Percentiles rank a stretch among this genome's conserved stretches.
Conservation (phyloP, 345 rosid genomes). For the Moricandia moricandioides region DNA sequence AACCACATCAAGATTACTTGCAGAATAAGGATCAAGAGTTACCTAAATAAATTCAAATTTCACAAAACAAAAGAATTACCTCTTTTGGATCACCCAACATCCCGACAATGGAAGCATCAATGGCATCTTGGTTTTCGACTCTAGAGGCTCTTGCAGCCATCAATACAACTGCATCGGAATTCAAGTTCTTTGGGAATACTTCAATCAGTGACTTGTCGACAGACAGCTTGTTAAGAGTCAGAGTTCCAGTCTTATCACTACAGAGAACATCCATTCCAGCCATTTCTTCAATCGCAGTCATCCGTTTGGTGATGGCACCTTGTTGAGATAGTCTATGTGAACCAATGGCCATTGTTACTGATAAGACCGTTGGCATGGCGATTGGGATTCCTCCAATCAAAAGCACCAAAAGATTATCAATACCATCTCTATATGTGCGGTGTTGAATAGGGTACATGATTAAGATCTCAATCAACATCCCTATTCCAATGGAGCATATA, state of each 20-base stretch:
- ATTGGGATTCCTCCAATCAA: conserved; percentile 96
- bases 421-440: conserved; percentile 74
- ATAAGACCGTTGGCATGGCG: conserved; percentile 92
- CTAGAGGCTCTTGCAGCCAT: conserved; percentile 88
- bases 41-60: neutral
- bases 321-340: conserved; percentile 84
- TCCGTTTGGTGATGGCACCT: conserved; percentile 96
- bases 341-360: conserved; percentile 98
- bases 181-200: conserved; percentile 51
- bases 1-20: neutral
- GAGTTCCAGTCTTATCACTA: conserved; percentile 95
- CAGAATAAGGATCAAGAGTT: neutral
- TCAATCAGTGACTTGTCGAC: conserved; percentile 76
- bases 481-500: conserved; percentile 80
- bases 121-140: conserved; percentile 92
- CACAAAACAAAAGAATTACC: conserved; percentile 29
- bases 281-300: conserved; percentile 98
- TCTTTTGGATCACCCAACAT: conserved; percentile 85
- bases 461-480: conserved; percentile 71
- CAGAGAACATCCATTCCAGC: conserved; percentile 97
- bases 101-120: conserved; percentile 88
- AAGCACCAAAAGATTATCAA: conserved; percentile 89
- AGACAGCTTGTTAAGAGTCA: conserved; percentile 91
- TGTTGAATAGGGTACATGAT: conserved; percentile 83
- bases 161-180: conserved; percentile 52